phyloP scores from a whole-genome alignment of 2,329 filamentous ascomycete genomes.

The Blastomyces parvus region DNA sequence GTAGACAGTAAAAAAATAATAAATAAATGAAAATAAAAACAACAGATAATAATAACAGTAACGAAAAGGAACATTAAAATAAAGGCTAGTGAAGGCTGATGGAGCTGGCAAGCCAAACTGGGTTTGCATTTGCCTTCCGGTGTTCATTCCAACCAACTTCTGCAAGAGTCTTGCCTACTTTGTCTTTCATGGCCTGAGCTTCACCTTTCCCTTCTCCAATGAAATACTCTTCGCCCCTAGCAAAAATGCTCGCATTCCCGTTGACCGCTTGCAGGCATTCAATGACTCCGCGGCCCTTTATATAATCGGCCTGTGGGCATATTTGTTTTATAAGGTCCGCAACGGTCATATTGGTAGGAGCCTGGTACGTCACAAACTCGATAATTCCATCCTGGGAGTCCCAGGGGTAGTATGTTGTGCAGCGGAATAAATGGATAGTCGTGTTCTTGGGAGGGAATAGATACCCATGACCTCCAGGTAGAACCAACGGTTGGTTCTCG shows the following conservation, averaged over 20 bases:
- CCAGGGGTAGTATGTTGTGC: slow-evolving; percentile 26
- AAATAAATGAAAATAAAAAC: background rate
- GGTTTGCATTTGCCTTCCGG: slow-evolving; percentile 12
- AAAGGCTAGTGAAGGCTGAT: slow-evolving; percentile 6
- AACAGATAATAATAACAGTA: background rate
- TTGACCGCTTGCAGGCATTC: slow-evolving; percentile 47
- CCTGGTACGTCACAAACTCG: slow-evolving; percentile 42
- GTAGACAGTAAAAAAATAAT: background rate
- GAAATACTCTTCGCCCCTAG: slow-evolving; percentile 48
- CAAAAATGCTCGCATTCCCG: slow-evolving; percentile 44
- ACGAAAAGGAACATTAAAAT: background rate
- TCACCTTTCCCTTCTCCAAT: slow-evolving; percentile 19
- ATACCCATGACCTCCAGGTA: slow-evolving; percentile 53
- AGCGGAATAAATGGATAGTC: slow-evolving; percentile 50
- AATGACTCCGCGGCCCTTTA: slow-evolving; percentile 43
- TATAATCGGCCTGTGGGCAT: slow-evolving; percentile 28
- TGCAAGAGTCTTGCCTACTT: slow-evolving; percentile 42
- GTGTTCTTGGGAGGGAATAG: slow-evolving; percentile 52
- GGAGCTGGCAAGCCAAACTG: slow-evolving; percentile 19
- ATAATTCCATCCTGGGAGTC: slow-evolving; percentile 29
- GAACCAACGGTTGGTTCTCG: slow-evolving; percentile 39
- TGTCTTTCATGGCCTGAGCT: slow-evolving; percentile 30
- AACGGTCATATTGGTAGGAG: slow-evolving; percentile 46
- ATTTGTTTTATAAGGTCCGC: slow-evolving; percentile 51
- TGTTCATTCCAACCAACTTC: slow-evolving; percentile 52